phyloP scores from a whole-genome alignment of 1,284 basidiomycete species.

The Volvariella surrecta region DNA sequence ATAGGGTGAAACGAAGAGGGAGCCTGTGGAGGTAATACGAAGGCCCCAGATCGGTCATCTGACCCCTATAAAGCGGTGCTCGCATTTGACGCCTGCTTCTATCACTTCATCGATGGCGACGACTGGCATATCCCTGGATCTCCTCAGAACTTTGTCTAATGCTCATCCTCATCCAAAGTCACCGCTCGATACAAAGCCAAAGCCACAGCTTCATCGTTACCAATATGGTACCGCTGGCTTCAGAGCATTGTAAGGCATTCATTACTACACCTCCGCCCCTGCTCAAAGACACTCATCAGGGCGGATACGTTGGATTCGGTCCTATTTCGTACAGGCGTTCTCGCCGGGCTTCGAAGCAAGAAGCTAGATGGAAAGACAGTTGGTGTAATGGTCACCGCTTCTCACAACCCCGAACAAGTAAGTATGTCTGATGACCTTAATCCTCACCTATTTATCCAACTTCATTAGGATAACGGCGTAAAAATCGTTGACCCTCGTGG shows the following conservation, averaged over 20 bases:
- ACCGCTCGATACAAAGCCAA: too few species aligned
- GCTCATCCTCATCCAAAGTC: too few species aligned
- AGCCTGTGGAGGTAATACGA: neutral
- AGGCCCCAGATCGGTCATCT: slow-evolving; percentile 7
- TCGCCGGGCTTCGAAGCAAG: slow-evolving; percentile 89
- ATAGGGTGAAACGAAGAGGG: slow-evolving; percentile 3
- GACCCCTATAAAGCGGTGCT: slow-evolving; percentile 4
- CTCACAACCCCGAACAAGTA: slow-evolving; percentile 95
- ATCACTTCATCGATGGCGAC: slow-evolving; percentile 7
- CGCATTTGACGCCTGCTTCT: neutral
- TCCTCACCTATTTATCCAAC: slow-evolving; percentile 6
- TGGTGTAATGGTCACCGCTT: slow-evolving; percentile 98
- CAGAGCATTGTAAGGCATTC: slow-evolving; percentile 70
- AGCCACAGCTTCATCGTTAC: slow-evolving; percentile 56
- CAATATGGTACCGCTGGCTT: slow-evolving; percentile 96
- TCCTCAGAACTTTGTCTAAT: slow-evolving; percentile 41
- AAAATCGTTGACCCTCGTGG: slow-evolving; percentile 97
- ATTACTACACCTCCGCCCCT: slow-evolving; percentile 4
- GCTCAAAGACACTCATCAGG: slow-evolving; percentile 29
- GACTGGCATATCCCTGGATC: slow-evolving; percentile 12
- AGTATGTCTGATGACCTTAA: slow-evolving; percentile 15
- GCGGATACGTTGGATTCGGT: slow-evolving; percentile 84
- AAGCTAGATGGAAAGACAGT: slow-evolving; percentile 85
- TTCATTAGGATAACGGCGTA: slow-evolving; percentile 88
- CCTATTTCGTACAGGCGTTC: slow-evolving; percentile 86